phyloP scores from a whole-genome alignment of 345 rosid genomes.

The Lagerstroemia speciosa region DNA sequence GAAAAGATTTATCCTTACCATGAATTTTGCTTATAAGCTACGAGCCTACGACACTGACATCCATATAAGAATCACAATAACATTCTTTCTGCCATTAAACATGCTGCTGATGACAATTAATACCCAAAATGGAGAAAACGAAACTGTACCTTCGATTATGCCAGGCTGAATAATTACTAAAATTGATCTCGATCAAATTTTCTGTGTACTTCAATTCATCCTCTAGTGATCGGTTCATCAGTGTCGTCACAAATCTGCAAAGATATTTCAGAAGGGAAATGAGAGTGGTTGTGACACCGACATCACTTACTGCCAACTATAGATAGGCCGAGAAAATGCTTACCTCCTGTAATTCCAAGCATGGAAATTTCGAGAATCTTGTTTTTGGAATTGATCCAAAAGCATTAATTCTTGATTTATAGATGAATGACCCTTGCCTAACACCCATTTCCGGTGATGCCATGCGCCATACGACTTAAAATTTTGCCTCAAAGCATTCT shows the following conservation, averaged over 20 bases:
- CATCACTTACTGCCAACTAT: neutral
- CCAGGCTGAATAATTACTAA: slow-evolving; percentile 98
- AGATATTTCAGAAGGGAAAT: neutral
- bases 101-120: neutral
- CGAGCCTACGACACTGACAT: neutral
- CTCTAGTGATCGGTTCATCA: slow-evolving; percentile 61
- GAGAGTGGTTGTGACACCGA: neutral
- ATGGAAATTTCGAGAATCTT: slow-evolving; percentile 77
- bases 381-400: slow-evolving; percentile 48
- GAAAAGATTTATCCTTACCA: neutral
- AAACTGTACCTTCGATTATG: slow-evolving; percentile 77
- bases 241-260: slow-evolving; percentile 61
- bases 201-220: slow-evolving; percentile 71
- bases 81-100: neutral
- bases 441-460: slow-evolving; percentile 91
- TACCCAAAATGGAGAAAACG: neutral
- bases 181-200: slow-evolving; percentile 46
- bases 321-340: slow-evolving; percentile 2
- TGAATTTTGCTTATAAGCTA: neutral
- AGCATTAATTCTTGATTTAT: slow-evolving; percentile 49
- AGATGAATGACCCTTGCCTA: slow-evolving; percentile 69
- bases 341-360: slow-evolving; percentile 96
- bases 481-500: slow-evolving; percentile 68
- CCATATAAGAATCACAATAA: neutral
- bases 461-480: slow-evolving; percentile 87